A percentile compares a stretch with the other conserved stretches of the same genome.
phyloP scores from a whole-genome alignment of 2,329 filamentous ascomycete genomes.

The Hypoxylon sp. region DNA sequence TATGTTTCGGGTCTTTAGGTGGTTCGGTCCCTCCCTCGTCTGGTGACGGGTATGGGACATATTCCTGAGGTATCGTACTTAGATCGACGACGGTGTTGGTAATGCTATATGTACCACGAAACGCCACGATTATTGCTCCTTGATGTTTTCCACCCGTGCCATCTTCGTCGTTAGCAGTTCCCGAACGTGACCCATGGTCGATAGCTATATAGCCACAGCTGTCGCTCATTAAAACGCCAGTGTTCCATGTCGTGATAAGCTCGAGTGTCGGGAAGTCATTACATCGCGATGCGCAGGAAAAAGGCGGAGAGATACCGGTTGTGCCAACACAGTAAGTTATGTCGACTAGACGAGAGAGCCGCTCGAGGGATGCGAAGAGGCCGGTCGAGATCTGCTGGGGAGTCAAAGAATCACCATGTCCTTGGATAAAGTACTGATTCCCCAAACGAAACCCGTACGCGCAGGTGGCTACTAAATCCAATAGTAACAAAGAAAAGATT shows the following conservation, averaged over 20 bases:
- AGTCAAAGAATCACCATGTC: conserved; percentile 23
- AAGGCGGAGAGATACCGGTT: conserved; percentile 84
- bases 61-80: conserved; percentile 88
- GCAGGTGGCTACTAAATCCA: conserved; percentile 17
- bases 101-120: conserved; percentile 94
- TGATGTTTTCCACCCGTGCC: conserved; percentile 5
- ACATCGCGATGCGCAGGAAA: conserved; percentile 87
- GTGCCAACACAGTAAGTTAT: conserved; percentile 93
- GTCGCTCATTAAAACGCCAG: conserved; percentile 85
- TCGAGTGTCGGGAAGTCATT: conserved; percentile 84
- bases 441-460: conserved; percentile 36
- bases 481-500: conserved; percentile 21
- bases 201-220: conserved; percentile 94
- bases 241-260: conserved; percentile 89
- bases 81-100: conserved; percentile 92
- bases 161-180: background rate
- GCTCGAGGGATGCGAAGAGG: conserved; percentile 86
- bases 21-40: conserved; percentile 56
- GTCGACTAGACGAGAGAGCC: conserved; percentile 90
- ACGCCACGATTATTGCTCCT: conserved; percentile 80
- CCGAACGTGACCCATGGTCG: conserved; percentile 69
- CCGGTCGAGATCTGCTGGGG: conserved; percentile 63
- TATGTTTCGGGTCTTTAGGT: conserved; percentile 58
- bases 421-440: conserved; percentile 24
- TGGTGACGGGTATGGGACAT: conserved; percentile 83